phyloP scores from a whole-genome alignment of 306 rosid species.

The Hippophae gyantsensis region DNA sequence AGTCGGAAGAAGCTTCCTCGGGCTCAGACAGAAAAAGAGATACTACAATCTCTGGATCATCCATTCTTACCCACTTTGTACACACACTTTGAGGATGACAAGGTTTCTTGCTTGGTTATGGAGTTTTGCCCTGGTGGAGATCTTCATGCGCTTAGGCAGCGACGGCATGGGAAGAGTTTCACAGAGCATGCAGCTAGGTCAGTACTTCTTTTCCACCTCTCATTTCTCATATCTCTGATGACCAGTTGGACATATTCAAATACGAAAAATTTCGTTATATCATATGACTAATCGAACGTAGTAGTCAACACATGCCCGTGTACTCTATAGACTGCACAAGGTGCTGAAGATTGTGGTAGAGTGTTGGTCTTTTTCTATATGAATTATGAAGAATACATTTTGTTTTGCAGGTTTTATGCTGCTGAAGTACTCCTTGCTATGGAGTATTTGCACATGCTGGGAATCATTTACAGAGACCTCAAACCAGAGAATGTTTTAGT shows the following conservation, averaged over 20 bases:
- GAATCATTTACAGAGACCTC: slow-evolving; percentile 85
- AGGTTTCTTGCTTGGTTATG: slow-evolving; percentile 82
- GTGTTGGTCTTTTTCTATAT: not conserved
- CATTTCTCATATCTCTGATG: not conserved
- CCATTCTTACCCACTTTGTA: slow-evolving; percentile 92
- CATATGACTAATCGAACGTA: not conserved
- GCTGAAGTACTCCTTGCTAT: slow-evolving; percentile 96
- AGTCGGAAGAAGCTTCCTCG: slow-evolving; percentile 80
- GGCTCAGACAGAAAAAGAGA: slow-evolving; percentile 88
- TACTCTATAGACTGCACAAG: not conserved
- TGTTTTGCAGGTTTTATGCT: slow-evolving; percentile 73
- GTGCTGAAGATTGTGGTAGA: not conserved
- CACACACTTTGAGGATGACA: slow-evolving; percentile 72
- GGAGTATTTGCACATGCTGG: slow-evolving; percentile 99
- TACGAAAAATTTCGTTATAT: not conserved
- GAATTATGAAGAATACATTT: not conserved
- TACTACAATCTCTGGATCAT: slow-evolving; percentile 89
- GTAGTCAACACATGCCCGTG: no score
- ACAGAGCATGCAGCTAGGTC: slow-evolving; percentile 95
- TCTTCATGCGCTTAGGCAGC: slow-evolving; percentile 78
- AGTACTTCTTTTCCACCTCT: slow-evolving; percentile 20
- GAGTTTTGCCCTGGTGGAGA: slow-evolving; percentile 98
- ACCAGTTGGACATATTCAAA: not conserved
- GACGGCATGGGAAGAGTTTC: slow-evolving; percentile 76
- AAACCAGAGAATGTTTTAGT: slow-evolving; percentile 94